These are phyloP conservation scores for Lactifluus piperatus DNA, from an alignment of 768 basidiomycete species.

Conservation along the genomic window DNA sequence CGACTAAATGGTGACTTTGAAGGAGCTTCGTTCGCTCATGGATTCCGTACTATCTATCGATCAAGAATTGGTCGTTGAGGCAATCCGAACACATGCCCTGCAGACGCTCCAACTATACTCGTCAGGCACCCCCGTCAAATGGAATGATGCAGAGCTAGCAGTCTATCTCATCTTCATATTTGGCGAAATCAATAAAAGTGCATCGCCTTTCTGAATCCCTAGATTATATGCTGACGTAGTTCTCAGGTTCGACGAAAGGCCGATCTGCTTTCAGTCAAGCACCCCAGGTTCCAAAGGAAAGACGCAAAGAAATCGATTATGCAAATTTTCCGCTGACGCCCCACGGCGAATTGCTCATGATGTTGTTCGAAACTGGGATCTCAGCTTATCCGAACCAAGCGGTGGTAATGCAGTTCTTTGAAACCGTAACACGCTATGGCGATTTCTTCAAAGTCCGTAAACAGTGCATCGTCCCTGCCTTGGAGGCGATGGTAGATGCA, in stretches of 20 bases:
- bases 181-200: constrained; percentile 88
- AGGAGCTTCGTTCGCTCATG: constrained; percentile 82
- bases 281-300: constrained; percentile 58
- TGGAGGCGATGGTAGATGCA: constrained; percentile 80
- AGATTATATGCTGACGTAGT: constrained; percentile 5
- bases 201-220: not conserved
- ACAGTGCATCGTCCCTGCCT: constrained; percentile 76
- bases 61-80: constrained; percentile 72
- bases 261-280: constrained; percentile 81
- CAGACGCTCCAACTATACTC: constrained; percentile 66
- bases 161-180: constrained; percentile 91
- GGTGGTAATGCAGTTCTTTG: constrained; percentile 87
- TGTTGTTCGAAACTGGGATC: constrained; percentile 77
- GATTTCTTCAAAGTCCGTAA: constrained; percentile 96
- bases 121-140: constrained; percentile 57
- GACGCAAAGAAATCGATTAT: constrained; percentile 58
- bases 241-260: constrained; percentile 66
- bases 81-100: constrained; percentile 63
- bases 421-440: constrained; percentile 82
- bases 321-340: constrained; percentile 77
- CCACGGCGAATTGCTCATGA: constrained; percentile 83
- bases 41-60: constrained; percentile 85
- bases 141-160: constrained; percentile 91
- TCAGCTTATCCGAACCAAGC: constrained; percentile 74
- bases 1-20: constrained; percentile 1